These are phyloP conservation scores for Auriscalpium vulgare DNA, from an alignment of 768 basidiomycete species.

Conservation along the genomic window DNA sequence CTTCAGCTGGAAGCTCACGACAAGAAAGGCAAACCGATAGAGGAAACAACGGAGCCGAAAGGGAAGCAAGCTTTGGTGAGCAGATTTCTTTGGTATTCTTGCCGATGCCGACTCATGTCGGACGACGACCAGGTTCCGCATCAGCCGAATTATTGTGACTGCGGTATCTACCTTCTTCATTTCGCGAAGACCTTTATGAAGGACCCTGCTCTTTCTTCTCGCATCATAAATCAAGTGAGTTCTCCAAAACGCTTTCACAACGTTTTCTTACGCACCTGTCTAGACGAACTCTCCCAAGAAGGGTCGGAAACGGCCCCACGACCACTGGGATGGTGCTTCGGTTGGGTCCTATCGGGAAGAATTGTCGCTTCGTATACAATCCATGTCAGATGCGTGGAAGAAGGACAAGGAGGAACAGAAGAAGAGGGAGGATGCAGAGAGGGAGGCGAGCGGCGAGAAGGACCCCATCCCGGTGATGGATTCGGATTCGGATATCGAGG, in stretches of 20 bases:
- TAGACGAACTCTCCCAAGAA: neutral
- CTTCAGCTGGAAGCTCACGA: conserved; percentile 71
- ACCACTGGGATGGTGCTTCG: conserved; percentile 10
- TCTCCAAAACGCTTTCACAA: conserved; percentile 21
- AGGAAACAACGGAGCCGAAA: conserved; percentile 30
- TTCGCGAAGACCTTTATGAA: conserved; percentile 72
- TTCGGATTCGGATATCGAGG: conserved; percentile 13
- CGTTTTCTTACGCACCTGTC: neutral
- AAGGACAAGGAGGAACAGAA: conserved; percentile 3
- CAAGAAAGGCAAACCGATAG: conserved; percentile 33
- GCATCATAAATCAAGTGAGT: conserved; percentile 33
- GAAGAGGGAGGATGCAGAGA: conserved; percentile 1
- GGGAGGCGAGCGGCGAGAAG: conserved; percentile 2
- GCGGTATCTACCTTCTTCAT: conserved; percentile 87
- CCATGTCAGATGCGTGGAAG: conserved; percentile 13
- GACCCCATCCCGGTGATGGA: conserved; percentile 6
- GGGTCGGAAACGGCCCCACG: conserved; percentile 2
- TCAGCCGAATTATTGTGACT: conserved; percentile 88
- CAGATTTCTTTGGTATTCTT: neutral
- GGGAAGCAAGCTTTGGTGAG: conserved; percentile 48
- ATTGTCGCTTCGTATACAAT: conserved; percentile 3
- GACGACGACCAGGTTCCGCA: conserved; percentile 56
- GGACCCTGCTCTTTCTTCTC: conserved; percentile 44
- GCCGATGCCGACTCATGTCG: neutral
- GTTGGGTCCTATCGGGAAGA: conserved; percentile 6